Conservation (phyloP, 768 basidiomycete species). For the Podaxis sp. region DNA sequence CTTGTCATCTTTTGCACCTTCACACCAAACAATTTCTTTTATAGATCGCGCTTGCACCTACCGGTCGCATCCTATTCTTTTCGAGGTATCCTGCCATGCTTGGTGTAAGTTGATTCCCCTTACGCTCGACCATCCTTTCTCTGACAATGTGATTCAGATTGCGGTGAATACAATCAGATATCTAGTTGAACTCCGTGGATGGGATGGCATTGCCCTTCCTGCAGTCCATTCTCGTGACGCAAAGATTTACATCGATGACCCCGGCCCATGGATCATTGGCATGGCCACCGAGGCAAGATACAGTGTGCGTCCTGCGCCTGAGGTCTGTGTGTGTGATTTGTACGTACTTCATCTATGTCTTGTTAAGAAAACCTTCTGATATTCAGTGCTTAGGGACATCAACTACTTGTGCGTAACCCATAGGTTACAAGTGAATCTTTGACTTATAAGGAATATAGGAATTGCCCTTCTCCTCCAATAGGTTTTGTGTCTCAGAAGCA, state of each 20-base stretch:
- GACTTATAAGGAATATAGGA: slow-evolving; percentile 38
- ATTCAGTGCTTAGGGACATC: slow-evolving; percentile 56
- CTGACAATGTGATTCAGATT: slow-evolving; percentile 43
- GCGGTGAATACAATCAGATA: slow-evolving; percentile 91
- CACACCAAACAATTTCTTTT: slow-evolving; percentile 25
- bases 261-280: slow-evolving; percentile 96
- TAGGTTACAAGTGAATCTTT: neutral
- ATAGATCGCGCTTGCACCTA: slow-evolving; percentile 83
- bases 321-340: slow-evolving; percentile 88
- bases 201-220: slow-evolving; percentile 85
- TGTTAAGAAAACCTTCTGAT: neutral
- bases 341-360: slow-evolving; percentile 36
- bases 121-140: neutral
- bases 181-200: slow-evolving; percentile 88
- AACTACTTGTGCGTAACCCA: slow-evolving; percentile 61
- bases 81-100: slow-evolving; percentile 92
- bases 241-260: slow-evolving; percentile 92
- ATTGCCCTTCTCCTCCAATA: slow-evolving; percentile 76
- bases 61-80: slow-evolving; percentile 84
- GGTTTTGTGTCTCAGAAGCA: slow-evolving; percentile 75
- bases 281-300: slow-evolving; percentile 84
- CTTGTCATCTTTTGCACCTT: neutral
- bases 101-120: slow-evolving; percentile 48
- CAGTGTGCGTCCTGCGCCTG: slow-evolving; percentile 69
- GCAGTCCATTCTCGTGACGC: slow-evolving; percentile 88